Percentiles rank a stretch among this genome's conserved stretches.
phyloP scores from a whole-genome alignment of 306 rosid species.

The Purshia tridentata region DNA sequence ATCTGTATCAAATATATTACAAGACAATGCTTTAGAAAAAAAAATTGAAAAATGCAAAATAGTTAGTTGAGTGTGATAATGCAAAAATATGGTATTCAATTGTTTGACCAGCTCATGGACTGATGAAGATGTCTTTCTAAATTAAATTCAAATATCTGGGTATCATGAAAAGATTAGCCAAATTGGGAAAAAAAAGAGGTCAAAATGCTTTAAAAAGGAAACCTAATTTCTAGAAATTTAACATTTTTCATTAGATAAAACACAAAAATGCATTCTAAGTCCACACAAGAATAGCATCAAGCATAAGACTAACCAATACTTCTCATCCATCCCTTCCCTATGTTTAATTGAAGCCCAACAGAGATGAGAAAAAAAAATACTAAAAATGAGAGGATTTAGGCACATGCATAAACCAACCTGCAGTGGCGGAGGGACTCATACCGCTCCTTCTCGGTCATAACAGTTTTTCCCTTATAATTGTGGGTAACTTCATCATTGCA shows the following conservation, averaged over 20 bases:
- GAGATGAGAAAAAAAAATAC: background rate
- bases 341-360: background rate
- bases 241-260: background rate
- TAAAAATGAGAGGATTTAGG: background rate
- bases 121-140: background rate
- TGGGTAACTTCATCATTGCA: conserved; percentile 85
- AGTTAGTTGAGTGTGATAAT: background rate
- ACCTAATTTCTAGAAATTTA: background rate
- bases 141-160: background rate
- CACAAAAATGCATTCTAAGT: background rate
- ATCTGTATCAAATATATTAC: conserved; percentile 46
- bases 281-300: background rate
- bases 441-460: conserved; percentile 87
- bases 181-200: background rate
- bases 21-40: background rate
- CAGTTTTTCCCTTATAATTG: conserved; percentile 90
- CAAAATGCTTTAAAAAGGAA: background rate
- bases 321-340: background rate
- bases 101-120: background rate
- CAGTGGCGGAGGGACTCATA: conserved; percentile 97
- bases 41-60: background rate
- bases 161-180: background rate
- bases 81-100: background rate
- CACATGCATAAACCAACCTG: conserved; percentile 45
- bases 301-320: background rate